Percentiles rank a stretch among this genome's conserved stretches.
Evolutionary conservation across 257 asterid genomes (phyloP).

Genomic region (Cinchona pubescens): DNA sequence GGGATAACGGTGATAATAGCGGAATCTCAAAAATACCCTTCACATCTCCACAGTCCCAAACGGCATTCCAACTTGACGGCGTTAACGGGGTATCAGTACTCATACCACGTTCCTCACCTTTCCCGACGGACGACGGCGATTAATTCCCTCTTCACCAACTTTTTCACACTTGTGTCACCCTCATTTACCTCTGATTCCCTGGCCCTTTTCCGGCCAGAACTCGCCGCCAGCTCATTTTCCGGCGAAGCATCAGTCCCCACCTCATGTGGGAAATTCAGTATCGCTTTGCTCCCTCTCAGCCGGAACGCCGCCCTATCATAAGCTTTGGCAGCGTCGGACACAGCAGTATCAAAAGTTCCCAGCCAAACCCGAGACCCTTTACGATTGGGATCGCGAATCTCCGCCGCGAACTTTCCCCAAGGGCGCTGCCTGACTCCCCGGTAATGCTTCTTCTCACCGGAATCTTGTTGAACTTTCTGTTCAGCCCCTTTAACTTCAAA

Average conservation of each 20-base stretch:
- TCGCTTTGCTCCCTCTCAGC: conserved; percentile 47
- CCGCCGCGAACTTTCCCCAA: conserved; percentile 51
- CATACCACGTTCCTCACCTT: conserved; percentile 8
- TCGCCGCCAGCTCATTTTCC: conserved; percentile 21
- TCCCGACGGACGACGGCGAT: background rate
- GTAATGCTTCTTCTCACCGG: conserved; percentile 36
- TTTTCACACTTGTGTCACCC: conserved; percentile 29
- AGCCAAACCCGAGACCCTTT: conserved; percentile 46
- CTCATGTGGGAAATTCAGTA: conserved; percentile 65
- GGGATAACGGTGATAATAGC: conserved; percentile 68
- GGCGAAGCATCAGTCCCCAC: conserved; percentile 32
- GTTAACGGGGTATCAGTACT: conserved; percentile 58
- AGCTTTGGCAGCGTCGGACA: conserved; percentile 45
- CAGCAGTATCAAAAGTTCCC: conserved; percentile 40
- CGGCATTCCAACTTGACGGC: conserved; percentile 81
- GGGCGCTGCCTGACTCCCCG: conserved; percentile 49
- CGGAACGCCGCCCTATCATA: conserved; percentile 45
- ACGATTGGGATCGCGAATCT: conserved; percentile 39
- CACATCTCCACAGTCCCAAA: conserved; percentile 72
- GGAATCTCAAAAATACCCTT: conserved; percentile 87
- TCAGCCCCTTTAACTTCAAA: background rate
- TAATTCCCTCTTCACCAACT: conserved; percentile 40
- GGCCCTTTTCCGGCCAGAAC: conserved; percentile 43
- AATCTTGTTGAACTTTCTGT: conserved; percentile 15
- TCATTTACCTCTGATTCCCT: conserved; percentile 31